A percentile compares a stretch with the other conserved stretches of the same genome.
Conservation (phyloP, 352 stramenopile genomes). For the Thalassiosira hispida region DNA sequence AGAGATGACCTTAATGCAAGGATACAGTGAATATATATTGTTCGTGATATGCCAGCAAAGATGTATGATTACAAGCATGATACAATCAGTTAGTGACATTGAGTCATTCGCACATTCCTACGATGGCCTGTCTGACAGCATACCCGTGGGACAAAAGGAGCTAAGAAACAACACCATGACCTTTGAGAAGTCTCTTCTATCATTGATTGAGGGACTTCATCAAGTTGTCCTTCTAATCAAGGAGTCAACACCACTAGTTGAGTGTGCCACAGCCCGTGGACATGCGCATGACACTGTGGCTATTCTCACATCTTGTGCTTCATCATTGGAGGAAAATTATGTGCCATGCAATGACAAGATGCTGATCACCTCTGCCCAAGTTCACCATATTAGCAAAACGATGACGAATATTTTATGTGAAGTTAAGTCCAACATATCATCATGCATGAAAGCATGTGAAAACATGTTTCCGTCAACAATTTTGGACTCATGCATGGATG, state of each 20-base stretch:
- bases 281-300: conserved; percentile 47
- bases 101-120: conserved; percentile 46
- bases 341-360: conserved; percentile 22
- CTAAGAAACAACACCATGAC: conserved; percentile 25
- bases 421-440: conserved; percentile 45
- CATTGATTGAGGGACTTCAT: conserved; percentile 54
- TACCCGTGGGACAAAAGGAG: conserved; percentile 52
- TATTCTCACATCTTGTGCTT: conserved; percentile 52
- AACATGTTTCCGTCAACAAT: conserved; percentile 54
- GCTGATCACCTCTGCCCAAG: conserved; percentile 40
- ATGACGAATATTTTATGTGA: conserved; percentile 40
- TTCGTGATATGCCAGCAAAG: conserved; percentile 78
- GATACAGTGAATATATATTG: conserved; percentile 77
- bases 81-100: conserved; percentile 47
- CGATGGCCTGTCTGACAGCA: conserved; percentile 30
- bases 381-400: conserved; percentile 34
- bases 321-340: conserved; percentile 53
- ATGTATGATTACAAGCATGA: conserved; percentile 56
- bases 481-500: conserved; percentile 61
- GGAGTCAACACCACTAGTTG: conserved; percentile 41
- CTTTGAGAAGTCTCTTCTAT: conserved; percentile 59
- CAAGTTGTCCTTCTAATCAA: conserved; percentile 63
- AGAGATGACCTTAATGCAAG: conserved; percentile 81
- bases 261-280: conserved; percentile 28
- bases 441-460: conserved; percentile 47